These are phyloP conservation scores for Lichtheimia hyalospora DNA, from an alignment of 371 early-diverging fungal genomes.

Conservation along the genomic window DNA sequence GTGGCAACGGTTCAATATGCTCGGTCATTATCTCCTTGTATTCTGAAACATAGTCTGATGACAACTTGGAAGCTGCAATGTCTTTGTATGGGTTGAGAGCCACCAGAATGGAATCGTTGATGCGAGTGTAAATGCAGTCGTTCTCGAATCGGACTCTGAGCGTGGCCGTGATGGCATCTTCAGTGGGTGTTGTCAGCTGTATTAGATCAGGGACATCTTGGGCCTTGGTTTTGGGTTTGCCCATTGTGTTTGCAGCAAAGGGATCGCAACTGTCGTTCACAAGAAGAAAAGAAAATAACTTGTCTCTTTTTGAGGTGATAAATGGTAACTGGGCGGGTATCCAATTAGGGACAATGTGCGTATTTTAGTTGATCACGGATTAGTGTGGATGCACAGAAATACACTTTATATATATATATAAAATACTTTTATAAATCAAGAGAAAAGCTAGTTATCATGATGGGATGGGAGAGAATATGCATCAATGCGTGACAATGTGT, in stretches of 20 bases:
- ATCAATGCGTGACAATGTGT: not conserved
- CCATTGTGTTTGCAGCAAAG: slow-evolving; percentile 4
- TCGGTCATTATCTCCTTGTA: slow-evolving; percentile 61
- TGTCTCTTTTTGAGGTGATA: not conserved
- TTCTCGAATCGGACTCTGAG: slow-evolving; percentile 56
- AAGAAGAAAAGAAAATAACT: slow-evolving; percentile 4
- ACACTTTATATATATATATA: too few relatives aligned
- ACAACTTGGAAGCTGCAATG: slow-evolving; percentile 38
- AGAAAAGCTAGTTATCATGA: too few relatives aligned
- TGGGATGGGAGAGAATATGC: slow-evolving; percentile 1
- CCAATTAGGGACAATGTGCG: too few relatives aligned
- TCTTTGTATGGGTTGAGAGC: slow-evolving; percentile 53
- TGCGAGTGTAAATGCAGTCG: slow-evolving; percentile 61
- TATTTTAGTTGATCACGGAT: too few relatives aligned
- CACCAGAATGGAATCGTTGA: slow-evolving; percentile 60
- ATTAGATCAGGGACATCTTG: slow-evolving; percentile 29
- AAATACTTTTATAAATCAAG: too few relatives aligned
- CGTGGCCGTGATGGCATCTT: slow-evolving; percentile 46
- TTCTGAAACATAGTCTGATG: slow-evolving; percentile 74
- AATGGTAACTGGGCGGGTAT: too few relatives aligned
- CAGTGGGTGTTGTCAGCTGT: slow-evolving; percentile 23
- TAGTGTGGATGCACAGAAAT: too few relatives aligned
- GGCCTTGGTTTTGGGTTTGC: slow-evolving; percentile 22
- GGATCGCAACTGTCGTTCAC: slow-evolving; percentile 2
- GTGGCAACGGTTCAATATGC: slow-evolving; percentile 45